These are phyloP conservation scores for Rhodotorula toruloides DNA, from an alignment of 768 basidiomycete species.

Conservation along the genomic window DNA sequence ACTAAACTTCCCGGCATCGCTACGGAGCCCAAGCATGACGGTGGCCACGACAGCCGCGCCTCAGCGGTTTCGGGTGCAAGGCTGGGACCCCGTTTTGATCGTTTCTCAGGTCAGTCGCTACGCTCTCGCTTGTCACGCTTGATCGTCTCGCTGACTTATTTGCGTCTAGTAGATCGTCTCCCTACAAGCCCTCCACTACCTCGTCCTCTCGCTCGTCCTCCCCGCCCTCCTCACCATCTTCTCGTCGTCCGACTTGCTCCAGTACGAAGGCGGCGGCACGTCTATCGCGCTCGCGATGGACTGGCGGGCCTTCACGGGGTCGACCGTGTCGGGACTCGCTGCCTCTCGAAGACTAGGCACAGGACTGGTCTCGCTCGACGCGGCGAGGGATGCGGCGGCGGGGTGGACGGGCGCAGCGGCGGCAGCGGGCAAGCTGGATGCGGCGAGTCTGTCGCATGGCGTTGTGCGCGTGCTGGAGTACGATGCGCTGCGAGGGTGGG, in stretches of 20 bases:
- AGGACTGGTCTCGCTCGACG: constrained; percentile 78
- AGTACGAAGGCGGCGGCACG: constrained; percentile 46
- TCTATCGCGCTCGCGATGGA: constrained; percentile 81
- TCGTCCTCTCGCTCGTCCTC: constrained; percentile 73
- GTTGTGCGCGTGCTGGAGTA: constrained; percentile 23
- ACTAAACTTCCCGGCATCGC: constrained; percentile 15
- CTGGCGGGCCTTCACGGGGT: constrained; percentile 92
- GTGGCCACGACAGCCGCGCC: constrained; percentile 17
- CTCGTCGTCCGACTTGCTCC: constrained; percentile 44
- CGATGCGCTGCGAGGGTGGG: constrained; percentile 81
- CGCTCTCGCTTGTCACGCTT: neutral
- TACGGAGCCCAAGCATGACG: constrained; percentile 6
- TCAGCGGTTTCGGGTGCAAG: constrained; percentile 45
- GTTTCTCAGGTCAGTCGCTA: constrained; percentile 65
- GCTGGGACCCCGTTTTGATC: constrained; percentile 85
- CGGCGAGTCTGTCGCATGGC: constrained; percentile 3
- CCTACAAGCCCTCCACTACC: constrained; percentile 87
- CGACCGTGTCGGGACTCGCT: constrained; percentile 64
- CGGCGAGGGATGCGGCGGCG: constrained; percentile 47
- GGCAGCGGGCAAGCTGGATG: neutral
- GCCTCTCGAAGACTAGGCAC: constrained; percentile 53
- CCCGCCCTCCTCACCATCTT: constrained; percentile 72
- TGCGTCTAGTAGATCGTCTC: constrained; percentile 66
- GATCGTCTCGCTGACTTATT: neutral
- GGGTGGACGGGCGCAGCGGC: constrained; percentile 5